Percentiles rank a stretch among this genome's conserved stretches.
Conservation (phyloP, 345 rosid genomes). For the Salix exigua region DNA sequence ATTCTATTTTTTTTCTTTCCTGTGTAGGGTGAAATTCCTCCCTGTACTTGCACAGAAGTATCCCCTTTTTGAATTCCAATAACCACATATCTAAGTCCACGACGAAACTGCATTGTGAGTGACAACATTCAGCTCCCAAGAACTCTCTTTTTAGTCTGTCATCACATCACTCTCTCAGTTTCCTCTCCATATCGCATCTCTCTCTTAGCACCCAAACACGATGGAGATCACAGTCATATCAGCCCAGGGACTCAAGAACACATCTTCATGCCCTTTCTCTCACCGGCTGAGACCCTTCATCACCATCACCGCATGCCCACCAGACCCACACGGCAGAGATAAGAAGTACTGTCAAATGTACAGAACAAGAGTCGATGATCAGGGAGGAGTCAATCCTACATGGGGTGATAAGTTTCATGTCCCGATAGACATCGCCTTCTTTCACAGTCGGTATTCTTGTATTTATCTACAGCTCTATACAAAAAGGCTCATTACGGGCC, state of each 20-base stretch:
- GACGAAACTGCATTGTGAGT: conserved; percentile 1
- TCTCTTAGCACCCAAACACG: neutral
- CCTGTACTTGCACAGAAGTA: neutral
- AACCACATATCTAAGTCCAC: neutral
- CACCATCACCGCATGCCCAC: conserved; percentile 26
- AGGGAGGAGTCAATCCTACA: conserved; percentile 39
- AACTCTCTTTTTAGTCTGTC: neutral
- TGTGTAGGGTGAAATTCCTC: neutral
- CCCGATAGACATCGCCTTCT: conserved; percentile 27
- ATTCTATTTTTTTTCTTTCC: no score
- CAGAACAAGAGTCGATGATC: conserved; percentile 24
- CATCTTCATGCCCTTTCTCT: conserved; percentile 20
- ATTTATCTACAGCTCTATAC: conserved; percentile 29
- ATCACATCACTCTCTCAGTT: no score
- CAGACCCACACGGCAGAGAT: neutral
- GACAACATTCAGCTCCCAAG: neutral
- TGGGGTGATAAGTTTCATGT: conserved; percentile 52
- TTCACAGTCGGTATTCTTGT: conserved; percentile 23
- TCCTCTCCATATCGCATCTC: no score
- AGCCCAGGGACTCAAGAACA: conserved; percentile 36
- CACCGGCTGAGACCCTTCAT: conserved; percentile 33
- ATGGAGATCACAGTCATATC: conserved; percentile 46
- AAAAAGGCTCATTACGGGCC: conserved; percentile 34
- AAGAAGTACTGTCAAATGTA: conserved; percentile 17
- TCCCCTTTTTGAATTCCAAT: neutral